These are phyloP conservation scores for Lichtheimia ramosa DNA, from an alignment of 371 early-diverging fungal species.

Conservation along the genomic window DNA sequence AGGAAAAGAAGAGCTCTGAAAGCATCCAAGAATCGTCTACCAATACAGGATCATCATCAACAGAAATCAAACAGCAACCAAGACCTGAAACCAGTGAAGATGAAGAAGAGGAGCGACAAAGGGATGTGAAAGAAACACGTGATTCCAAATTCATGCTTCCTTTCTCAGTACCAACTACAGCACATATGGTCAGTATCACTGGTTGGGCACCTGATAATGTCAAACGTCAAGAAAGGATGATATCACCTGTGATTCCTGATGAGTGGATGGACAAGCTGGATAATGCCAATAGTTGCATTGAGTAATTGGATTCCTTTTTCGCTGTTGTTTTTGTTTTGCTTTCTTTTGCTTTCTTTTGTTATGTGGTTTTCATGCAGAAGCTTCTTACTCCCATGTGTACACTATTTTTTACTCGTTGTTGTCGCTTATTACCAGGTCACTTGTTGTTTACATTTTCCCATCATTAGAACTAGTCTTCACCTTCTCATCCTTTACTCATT, in stretches of 20 bases:
- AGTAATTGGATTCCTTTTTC: neutral
- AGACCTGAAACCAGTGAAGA: constrained; percentile 8
- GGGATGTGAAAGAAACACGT: constrained; percentile 47
- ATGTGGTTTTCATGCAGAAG: neutral
- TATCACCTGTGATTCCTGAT: constrained; percentile 14
- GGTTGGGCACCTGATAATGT: constrained; percentile 12
- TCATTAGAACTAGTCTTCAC: neutral
- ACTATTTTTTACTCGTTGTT: neutral
- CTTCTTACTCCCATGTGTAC: neutral
- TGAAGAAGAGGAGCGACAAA: constrained; percentile 36
- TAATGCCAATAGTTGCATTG: constrained; percentile 7
- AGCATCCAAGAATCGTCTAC: neutral
- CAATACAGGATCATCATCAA: neutral
- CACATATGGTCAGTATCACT: constrained; percentile 29
- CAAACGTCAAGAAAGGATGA: constrained; percentile 13
- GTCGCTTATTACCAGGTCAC: neutral
- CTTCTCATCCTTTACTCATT: neutral
- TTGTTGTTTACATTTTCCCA: neutral
- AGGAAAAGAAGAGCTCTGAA: neutral
- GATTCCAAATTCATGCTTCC: constrained; percentile 56
- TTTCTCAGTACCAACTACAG: constrained; percentile 51
- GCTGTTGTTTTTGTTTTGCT: neutral
- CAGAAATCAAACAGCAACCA: neutral
- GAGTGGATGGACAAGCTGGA: constrained; percentile 20
- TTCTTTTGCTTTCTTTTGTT: constrained; percentile 1